These are phyloP conservation scores for Suhomyces kilbournensis DNA, from an alignment of 805 yeast genomes.

Conservation along the genomic window DNA sequence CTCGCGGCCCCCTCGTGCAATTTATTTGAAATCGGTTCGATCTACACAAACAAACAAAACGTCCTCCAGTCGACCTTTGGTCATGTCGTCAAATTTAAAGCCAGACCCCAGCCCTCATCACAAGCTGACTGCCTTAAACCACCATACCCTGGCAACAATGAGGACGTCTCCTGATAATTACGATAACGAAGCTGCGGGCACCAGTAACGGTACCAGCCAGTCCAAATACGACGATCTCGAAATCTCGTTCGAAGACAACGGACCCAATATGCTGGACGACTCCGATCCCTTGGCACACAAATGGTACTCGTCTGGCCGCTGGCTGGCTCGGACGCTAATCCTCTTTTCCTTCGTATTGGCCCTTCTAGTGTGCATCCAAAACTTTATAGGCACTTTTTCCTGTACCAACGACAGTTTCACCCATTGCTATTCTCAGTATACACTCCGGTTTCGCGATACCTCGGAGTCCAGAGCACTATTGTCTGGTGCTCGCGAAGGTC, in stretches of 20 bases:
- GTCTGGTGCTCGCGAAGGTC: conserved; percentile 38
- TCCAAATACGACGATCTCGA: neutral
- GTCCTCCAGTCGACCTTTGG: neutral
- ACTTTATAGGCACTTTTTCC: conserved; percentile 20
- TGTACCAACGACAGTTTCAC: conserved; percentile 24
- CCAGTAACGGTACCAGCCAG: neutral
- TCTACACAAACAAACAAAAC: neutral
- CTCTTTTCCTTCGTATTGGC: conserved; percentile 8
- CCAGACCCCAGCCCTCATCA: neutral
- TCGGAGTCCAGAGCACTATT: conserved; percentile 31
- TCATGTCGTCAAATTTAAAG: neutral
- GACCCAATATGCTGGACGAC: neutral
- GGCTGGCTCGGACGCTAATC: neutral
- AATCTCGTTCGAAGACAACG: neutral
- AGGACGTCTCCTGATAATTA: neutral
- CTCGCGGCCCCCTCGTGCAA: neutral
- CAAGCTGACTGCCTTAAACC: neutral
- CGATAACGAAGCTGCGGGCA: neutral
- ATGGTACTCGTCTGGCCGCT: neutral
- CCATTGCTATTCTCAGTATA: conserved; percentile 43
- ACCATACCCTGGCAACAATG: neutral
- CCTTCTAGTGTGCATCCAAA: conserved; percentile 16
- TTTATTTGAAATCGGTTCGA: neutral
- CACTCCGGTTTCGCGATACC: conserved; percentile 37
- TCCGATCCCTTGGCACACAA: neutral